These are phyloP conservation scores for Stachybotrys echinatus DNA, from an alignment of 2,329 filamentous ascomycete species.

Conservation along the genomic window DNA sequence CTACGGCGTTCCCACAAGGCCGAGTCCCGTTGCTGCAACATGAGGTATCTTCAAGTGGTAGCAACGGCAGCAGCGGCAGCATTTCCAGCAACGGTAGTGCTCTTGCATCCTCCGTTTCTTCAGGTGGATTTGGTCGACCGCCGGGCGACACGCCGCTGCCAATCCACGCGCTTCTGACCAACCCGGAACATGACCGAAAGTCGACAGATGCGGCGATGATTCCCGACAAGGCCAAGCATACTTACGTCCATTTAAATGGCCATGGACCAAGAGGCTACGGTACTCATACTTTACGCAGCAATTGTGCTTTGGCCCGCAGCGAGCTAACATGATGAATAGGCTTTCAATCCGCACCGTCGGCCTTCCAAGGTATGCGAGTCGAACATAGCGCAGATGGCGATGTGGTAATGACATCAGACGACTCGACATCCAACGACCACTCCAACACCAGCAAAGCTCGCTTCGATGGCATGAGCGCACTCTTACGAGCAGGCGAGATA, in stretches of 20 bases:
- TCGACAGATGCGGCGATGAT: conserved; percentile 16
- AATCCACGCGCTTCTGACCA: conserved; percentile 46
- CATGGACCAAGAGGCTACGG: conserved; percentile 27
- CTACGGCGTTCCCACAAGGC: conserved; percentile 19
- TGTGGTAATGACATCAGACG: conserved; percentile 22
- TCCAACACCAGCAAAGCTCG: conserved; percentile 15
- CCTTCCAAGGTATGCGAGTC: conserved; percentile 23
- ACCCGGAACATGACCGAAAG: conserved; percentile 20
- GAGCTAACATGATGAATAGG: conserved; percentile 13
- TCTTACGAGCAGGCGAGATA: conserved; percentile 55
- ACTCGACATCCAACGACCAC: conserved; percentile 11
- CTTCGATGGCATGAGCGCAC: conserved; percentile 54
- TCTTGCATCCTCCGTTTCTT: conserved; percentile 28
- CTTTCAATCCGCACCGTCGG: conserved; percentile 25
- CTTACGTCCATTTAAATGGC: conserved; percentile 11
- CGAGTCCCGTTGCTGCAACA: conserved; percentile 35
- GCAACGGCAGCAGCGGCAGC: conserved; percentile 37
- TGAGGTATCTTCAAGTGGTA: conserved; percentile 40
- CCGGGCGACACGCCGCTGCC: conserved; percentile 46
- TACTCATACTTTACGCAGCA: conserved; percentile 16
- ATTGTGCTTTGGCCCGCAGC: too few species aligned
- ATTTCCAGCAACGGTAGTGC: conserved; percentile 10
- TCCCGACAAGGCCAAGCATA: conserved; percentile 8
- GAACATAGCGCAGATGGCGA: conserved; percentile 22
- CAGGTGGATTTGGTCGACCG: conserved; percentile 28